Conservation (phyloP, 371 early-diverging fungal species). For the Mucor indicus region DNA sequence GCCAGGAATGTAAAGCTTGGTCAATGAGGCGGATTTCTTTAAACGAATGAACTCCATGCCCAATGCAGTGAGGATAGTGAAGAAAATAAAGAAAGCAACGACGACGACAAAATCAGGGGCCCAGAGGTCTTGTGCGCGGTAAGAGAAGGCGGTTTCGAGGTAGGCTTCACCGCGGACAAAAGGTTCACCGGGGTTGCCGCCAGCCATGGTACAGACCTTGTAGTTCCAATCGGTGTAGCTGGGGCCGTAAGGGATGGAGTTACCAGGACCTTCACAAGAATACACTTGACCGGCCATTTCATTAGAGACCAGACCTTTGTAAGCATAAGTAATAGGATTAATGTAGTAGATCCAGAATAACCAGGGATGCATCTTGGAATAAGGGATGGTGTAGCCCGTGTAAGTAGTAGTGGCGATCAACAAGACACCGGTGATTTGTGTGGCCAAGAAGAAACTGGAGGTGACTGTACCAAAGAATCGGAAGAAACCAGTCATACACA, state of each 20-base stretch:
- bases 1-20: conserved; percentile 46
- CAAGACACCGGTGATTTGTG: conserved; percentile 52
- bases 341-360: conserved; percentile 72
- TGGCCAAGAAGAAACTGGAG: conserved; percentile 54
- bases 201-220: conserved; percentile 61
- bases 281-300: conserved; percentile 67
- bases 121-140: conserved; percentile 23
- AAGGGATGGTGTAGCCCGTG: conserved; percentile 65
- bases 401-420: conserved; percentile 59
- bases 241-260: conserved; percentile 55
- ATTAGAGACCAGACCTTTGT: conserved; percentile 65
- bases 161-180: conserved; percentile 59
- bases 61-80: conserved; percentile 36
- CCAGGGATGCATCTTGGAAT: conserved; percentile 62
- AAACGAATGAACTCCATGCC: conserved; percentile 47
- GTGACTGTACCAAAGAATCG: conserved; percentile 42
- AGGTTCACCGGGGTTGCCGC: conserved; percentile 48
- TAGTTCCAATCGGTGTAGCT: conserved; percentile 48
- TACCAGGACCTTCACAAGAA: conserved; percentile 38
- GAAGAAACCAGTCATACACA: conserved; percentile 54
- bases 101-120: conserved; percentile 36
- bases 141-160: conserved; percentile 54
- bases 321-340: conserved; percentile 68
- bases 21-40: conserved; percentile 44
- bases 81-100: conserved; percentile 49